These are phyloP conservation scores for Boletus insuetus DNA, from an alignment of 768 basidiomycete species.

Conservation along the genomic window DNA sequence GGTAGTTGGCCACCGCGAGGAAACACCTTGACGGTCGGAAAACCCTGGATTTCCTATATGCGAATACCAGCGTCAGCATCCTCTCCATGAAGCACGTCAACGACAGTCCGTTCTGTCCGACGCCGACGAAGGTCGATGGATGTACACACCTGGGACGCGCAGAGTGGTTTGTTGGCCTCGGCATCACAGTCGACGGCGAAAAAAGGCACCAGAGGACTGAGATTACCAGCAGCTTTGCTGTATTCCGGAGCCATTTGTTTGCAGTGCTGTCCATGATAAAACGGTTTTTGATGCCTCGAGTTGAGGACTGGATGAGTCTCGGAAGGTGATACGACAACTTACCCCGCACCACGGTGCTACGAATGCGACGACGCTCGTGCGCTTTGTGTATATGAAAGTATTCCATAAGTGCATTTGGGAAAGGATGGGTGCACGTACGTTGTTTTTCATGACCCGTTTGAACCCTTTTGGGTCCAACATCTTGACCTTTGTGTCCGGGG, in stretches of 20 bases:
- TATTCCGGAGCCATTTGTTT: conserved; percentile 83
- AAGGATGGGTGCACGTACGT: conserved; percentile 48
- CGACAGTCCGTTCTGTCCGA: not conserved
- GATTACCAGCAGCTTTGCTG: conserved; percentile 72
- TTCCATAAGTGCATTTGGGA: not conserved
- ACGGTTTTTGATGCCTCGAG: not conserved
- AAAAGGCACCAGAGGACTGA: conserved; percentile 79
- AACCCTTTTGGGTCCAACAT: conserved; percentile 70
- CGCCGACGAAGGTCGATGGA: not conserved
- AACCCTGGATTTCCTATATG: conserved; percentile 72
- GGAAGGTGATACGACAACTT: conserved; percentile 25
- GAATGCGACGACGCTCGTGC: conserved; percentile 81
- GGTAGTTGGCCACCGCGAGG: conserved; percentile 67
- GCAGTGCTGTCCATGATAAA: conserved; percentile 53
- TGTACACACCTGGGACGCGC: conserved; percentile 63
- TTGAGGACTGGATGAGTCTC: not conserved
- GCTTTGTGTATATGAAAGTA: conserved; percentile 36
- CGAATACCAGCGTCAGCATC: not conserved
- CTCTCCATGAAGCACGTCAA: not conserved
- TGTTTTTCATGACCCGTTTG: conserved; percentile 67
- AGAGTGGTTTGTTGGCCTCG: conserved; percentile 75
- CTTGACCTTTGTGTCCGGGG: conserved; percentile 61
- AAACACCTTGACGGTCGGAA: conserved; percentile 92
- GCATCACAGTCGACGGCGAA: conserved; percentile 95
- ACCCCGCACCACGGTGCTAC: conserved; percentile 96